Evolutionary conservation across 768 basidiomycete genomes (phyloP).

Genomic region (Tylopilus subfusipes): DNA sequence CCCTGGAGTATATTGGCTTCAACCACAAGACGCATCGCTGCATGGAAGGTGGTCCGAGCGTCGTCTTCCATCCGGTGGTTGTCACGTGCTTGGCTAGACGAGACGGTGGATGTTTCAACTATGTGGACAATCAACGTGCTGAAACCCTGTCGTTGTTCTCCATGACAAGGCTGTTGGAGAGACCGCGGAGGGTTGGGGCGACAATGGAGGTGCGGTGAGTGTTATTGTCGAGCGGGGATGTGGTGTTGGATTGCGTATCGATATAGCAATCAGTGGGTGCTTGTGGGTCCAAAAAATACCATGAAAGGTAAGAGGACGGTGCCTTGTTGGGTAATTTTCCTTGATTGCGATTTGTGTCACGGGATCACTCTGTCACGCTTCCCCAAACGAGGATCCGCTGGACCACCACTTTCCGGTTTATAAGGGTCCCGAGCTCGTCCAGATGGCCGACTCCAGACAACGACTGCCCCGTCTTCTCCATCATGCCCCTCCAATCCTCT

Average conservation of each 20-base stretch:
- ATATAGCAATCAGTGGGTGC: conserved; percentile 13
- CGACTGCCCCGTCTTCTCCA: not conserved
- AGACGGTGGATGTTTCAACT: not conserved
- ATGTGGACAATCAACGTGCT: conserved; percentile 5
- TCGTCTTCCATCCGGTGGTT: not conserved
- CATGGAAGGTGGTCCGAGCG: not conserved
- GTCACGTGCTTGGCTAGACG: not conserved
- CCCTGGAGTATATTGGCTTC: not conserved
- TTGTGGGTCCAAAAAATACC: conserved; percentile 33
- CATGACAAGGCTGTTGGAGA: not conserved
- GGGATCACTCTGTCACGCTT: conserved; percentile 26
- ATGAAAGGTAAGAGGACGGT: conserved; percentile 12
- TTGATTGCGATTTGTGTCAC: conserved; percentile 34
- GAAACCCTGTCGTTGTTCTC: not conserved
- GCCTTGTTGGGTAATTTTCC: conserved; percentile 21
- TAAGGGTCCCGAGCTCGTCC: conserved; percentile 19
- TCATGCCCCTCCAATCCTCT: conserved; percentile 28
- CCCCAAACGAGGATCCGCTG: not conserved
- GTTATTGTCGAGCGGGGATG: conserved; percentile 1
- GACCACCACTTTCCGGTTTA: conserved; percentile 18
- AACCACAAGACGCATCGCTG: not conserved
- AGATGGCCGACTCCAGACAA: not conserved
- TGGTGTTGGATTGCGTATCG: conserved; percentile 27
- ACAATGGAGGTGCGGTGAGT: not conserved
- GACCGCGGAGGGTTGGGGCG: not conserved